phyloP scores from a whole-genome alignment of 2,329 filamentous ascomycete species.

The Colletotrichum lini region DNA sequence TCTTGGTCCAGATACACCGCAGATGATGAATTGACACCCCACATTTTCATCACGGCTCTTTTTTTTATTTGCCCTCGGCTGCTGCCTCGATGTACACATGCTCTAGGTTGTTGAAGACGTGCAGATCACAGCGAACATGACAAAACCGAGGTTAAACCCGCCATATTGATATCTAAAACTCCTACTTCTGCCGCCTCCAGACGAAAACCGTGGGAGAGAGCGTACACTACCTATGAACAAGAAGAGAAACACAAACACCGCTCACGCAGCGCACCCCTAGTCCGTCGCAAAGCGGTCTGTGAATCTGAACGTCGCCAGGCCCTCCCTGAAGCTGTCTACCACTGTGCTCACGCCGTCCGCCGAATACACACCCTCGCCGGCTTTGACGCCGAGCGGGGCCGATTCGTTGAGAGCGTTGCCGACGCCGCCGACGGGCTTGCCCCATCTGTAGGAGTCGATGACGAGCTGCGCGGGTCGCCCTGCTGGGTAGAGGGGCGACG shows the following conservation, averaged over 20 bases:
- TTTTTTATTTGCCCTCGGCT: background rate
- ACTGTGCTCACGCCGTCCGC: conserved; percentile 54
- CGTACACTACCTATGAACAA: conserved; percentile 30
- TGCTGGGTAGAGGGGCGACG: conserved; percentile 72
- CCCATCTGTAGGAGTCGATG: conserved; percentile 74
- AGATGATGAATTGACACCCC: conserved; percentile 15
- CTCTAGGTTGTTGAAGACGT: too few species aligned
- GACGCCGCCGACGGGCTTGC: conserved; percentile 77
- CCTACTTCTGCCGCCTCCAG: background rate
- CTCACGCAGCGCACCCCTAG: conserved; percentile 17
- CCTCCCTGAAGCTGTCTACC: conserved; percentile 65
- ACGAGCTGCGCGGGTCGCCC: conserved; percentile 76
- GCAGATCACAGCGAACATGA: background rate
- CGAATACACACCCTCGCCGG: conserved; percentile 59
- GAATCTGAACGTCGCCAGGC: conserved; percentile 76
- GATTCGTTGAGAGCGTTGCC: conserved; percentile 55
- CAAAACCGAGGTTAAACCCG: background rate
- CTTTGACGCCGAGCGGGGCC: conserved; percentile 55
- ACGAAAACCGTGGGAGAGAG: background rate
- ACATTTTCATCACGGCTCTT: conserved; percentile 1
- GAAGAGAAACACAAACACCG: conserved; percentile 14
- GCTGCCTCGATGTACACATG: background rate
- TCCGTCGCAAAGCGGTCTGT: conserved; percentile 75
- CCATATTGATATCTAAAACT: conserved; percentile 17
- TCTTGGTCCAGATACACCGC: conserved; percentile 7